A percentile compares a stretch with the other conserved stretches of the same genome.
Conservation (phyloP, 257 asterid species). For the Primulina tabacum region DNA sequence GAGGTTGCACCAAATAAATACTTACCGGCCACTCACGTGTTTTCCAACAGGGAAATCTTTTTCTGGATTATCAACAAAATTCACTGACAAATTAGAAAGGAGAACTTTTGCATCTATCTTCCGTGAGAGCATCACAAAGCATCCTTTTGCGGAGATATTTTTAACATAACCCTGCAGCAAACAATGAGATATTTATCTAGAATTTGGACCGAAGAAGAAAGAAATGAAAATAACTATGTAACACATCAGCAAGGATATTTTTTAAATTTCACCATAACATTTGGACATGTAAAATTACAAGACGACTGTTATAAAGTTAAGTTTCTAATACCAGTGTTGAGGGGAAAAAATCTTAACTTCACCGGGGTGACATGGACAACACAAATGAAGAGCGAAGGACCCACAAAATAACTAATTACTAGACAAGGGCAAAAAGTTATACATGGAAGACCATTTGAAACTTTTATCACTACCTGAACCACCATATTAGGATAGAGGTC, state of each 20-base stretch:
- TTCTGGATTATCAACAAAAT: constrained; percentile 66
- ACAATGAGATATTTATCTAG: constrained; percentile 2
- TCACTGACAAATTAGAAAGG: constrained; percentile 73
- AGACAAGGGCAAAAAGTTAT: neutral
- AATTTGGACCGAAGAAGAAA: constrained; percentile 14
- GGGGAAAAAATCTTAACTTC: neutral
- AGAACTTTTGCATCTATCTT: constrained; percentile 85
- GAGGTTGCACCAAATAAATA: constrained; percentile 17
- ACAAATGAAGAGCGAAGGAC: neutral
- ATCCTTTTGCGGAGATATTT: constrained; percentile 71
- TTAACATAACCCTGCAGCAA: constrained; percentile 81
- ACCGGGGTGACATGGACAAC: too few species aligned
- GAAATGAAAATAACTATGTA: neutral
- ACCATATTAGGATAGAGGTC: constrained; percentile 73
- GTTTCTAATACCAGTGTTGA: neutral
- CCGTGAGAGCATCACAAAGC: constrained; percentile 79
- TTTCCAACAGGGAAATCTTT: constrained; percentile 75
- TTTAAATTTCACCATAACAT: constrained; percentile 10
- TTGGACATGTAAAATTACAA: neutral
- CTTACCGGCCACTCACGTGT: constrained; percentile 82
- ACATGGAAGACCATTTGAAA: constrained; percentile 1
- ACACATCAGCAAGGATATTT: neutral
- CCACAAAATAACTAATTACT: neutral
- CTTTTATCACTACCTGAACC: constrained; percentile 53
- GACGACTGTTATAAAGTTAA: neutral